Evolutionary conservation across 345 rosid genomes (phyloP), one percentile per base, ranked within the genome.

Genomic region (Hibiscus trionum): DNA sequence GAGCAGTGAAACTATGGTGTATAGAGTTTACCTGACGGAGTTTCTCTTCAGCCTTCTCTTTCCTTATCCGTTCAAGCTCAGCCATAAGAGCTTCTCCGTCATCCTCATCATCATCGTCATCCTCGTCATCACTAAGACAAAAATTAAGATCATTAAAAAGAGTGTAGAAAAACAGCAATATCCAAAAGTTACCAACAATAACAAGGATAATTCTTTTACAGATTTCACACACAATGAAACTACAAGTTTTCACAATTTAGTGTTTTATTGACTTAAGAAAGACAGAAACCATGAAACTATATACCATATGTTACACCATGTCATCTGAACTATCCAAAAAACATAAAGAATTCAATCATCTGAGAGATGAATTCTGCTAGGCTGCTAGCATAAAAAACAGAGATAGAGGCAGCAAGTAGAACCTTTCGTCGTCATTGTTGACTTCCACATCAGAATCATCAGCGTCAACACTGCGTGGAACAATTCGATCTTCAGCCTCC

Each of bases 31-130:
- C 98, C 91, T 84, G 85, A 33, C 91, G 87, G 29, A 86, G 85
- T 81, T 87, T 87, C 86, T 94, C 98, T 82, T 94, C 96, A 58
- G 87, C 88, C 78, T 94, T 88, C 85, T 94, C 98, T 82, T 91
- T 94, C 88, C 88, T 94, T 72, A 91, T 91, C 70, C 85, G 85
- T 71, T 91, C 97, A 16, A 94, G 98, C 87, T 90, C 97, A 16
- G 94, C 97, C 91, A 91, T 73, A 29, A 94, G 88, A 73, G 97
- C 97, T 84, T 88, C 90, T 44, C 93, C 90, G 75, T 94, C 95
- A 27, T 91, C 97, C 66, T 91, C 97, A 0, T 92, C 89, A 0
- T 85, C 88, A 0, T 85, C 90, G n/a, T 84, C 90, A 37, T 86
- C 91, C 39, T 82, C 83, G 61, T 31, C 33, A 2, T 31, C 33